These are phyloP conservation scores for Candida boleticola DNA, from an alignment of 805 yeast genomes.

Conservation along the genomic window DNA sequence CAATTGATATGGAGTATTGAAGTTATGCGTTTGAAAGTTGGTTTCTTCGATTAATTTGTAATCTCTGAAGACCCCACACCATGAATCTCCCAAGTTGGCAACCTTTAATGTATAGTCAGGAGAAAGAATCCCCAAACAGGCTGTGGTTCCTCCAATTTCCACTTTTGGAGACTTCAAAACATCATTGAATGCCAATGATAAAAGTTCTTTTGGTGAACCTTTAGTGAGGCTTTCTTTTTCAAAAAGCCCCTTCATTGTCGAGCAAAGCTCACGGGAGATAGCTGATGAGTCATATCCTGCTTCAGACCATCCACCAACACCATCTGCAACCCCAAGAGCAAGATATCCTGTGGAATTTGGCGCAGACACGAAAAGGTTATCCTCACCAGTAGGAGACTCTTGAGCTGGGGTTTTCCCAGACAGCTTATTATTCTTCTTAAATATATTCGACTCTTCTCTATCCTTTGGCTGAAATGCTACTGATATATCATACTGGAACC, in stretches of 20 bases:
- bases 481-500: constrained; percentile 50
- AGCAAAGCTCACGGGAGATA: constrained; percentile 76
- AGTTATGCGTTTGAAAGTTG: constrained; percentile 76
- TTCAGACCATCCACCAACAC: constrained; percentile 97
- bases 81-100: constrained; percentile 91
- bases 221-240: constrained; percentile 11
- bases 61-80: constrained; percentile 83
- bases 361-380: constrained; percentile 58
- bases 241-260: constrained; percentile 45
- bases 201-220: constrained; percentile 44
- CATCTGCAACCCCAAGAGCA: constrained; percentile 87
- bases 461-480: constrained; percentile 77
- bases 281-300: constrained; percentile 89
- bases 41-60: constrained; percentile 63
- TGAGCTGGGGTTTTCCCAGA: constrained; percentile 39
- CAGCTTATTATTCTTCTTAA: constrained; percentile 23
- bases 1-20: constrained; percentile 90
- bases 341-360: constrained; percentile 34
- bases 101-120: constrained; percentile 56
- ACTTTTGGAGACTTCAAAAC: constrained; percentile 57
- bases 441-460: constrained; percentile 49
- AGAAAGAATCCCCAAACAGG: constrained; percentile 74
- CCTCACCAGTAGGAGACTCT: constrained; percentile 69
- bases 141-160: constrained; percentile 91
- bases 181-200: constrained; percentile 54